A percentile compares a stretch with the other conserved stretches of the same genome.
phyloP scores from a whole-genome alignment of 345 rosid genomes.

The Citrus maxima region DNA sequence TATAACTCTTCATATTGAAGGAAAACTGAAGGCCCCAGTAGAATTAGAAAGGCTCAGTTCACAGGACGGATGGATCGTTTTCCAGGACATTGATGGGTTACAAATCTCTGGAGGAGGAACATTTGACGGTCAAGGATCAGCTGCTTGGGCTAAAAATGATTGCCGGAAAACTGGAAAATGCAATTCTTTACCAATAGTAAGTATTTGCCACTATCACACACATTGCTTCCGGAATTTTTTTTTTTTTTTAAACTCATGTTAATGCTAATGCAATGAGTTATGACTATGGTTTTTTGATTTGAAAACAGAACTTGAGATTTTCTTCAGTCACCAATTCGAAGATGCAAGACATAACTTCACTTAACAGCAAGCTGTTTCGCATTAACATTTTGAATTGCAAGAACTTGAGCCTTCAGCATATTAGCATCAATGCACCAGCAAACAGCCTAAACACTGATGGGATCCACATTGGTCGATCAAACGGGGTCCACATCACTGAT shows the following conservation, averaged over 20 bases:
- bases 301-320: conserved; percentile 14
- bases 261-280: background rate
- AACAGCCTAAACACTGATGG: conserved; percentile 58
- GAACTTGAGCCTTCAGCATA: conserved; percentile 32
- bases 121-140: conserved; percentile 45
- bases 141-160: conserved; percentile 31
- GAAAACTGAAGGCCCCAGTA: conserved; percentile 37
- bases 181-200: conserved; percentile 33
- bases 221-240: background rate
- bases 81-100: conserved; percentile 23
- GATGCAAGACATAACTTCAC: conserved; percentile 29
- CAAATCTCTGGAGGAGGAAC: conserved; percentile 32
- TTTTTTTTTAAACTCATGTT: background rate
- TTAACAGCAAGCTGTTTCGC: conserved; percentile 50
- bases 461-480: conserved; percentile 49
- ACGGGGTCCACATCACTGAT: conserved; percentile 18
- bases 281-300: background rate
- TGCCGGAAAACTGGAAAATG: conserved; percentile 27
- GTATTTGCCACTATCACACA: background rate
- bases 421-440: conserved; percentile 31
- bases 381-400: conserved; percentile 32
- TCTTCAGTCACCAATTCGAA: conserved; percentile 4
- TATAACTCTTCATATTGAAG: conserved; percentile 33
- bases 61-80: conserved; percentile 33
- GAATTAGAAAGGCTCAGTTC: background rate